A percentile compares a stretch with the other conserved stretches of the same genome.
phyloP scores from a whole-genome alignment of 768 basidiomycete genomes.

The Mycena venus region DNA sequence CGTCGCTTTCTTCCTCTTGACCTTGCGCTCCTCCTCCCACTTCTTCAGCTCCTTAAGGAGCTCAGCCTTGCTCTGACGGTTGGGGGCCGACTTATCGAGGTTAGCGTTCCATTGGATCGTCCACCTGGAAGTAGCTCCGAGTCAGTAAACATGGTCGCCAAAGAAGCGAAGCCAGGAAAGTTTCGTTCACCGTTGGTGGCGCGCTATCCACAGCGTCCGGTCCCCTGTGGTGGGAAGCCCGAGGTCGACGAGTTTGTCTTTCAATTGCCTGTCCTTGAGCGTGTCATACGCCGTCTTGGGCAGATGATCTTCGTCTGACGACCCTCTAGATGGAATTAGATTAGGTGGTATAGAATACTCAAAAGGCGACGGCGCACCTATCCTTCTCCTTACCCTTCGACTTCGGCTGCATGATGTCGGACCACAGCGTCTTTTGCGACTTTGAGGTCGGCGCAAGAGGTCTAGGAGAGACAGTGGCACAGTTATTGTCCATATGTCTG shows the following conservation, averaged over 20 bases:
- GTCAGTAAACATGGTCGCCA: not conserved
- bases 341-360: not conserved
- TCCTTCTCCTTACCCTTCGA: slow-evolving; percentile 61
- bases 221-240: slow-evolving; percentile 67
- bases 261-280: slow-evolving; percentile 72
- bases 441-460: slow-evolving; percentile 40
- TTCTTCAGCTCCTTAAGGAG: slow-evolving; percentile 66
- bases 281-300: slow-evolving; percentile 77
- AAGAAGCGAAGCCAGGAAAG: slow-evolving; percentile 14
- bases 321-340: slow-evolving; percentile 36
- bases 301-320: slow-evolving; percentile 56
- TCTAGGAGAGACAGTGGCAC: slow-evolving; percentile 47
- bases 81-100: slow-evolving; percentile 64
- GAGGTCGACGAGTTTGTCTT: slow-evolving; percentile 66
- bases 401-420: slow-evolving; percentile 53
- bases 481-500: slow-evolving; percentile 75
- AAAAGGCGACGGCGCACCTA: slow-evolving; percentile 34
- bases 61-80: slow-evolving; percentile 60
- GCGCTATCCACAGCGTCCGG: slow-evolving; percentile 61
- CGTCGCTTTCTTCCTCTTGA: slow-evolving; percentile 55
- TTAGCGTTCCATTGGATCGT: slow-evolving; percentile 80
- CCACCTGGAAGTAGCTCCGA: slow-evolving; percentile 67
- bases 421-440: slow-evolving; percentile 56
- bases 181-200: slow-evolving; percentile 67
- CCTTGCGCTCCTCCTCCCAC: slow-evolving; percentile 68